phyloP scores from a whole-genome alignment of 1,284 basidiomycete species.

The Heterobasidion occidentale region DNA sequence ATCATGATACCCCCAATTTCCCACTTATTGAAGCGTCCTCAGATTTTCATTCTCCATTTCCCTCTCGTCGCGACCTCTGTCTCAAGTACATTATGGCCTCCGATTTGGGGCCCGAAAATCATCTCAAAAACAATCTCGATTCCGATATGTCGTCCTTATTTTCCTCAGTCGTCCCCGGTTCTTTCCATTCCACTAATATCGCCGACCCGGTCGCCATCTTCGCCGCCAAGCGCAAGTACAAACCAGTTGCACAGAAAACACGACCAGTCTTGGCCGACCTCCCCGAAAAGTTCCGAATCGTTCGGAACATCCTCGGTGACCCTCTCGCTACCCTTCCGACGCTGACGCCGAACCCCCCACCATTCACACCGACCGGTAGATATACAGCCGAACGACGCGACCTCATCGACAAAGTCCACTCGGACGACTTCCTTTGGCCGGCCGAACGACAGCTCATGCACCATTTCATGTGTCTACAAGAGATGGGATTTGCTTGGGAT shows the following conservation, averaged over 20 bases:
- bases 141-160: not conserved
- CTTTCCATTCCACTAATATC: not conserved
- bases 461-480: not conserved
- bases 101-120: no score
- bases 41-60: not conserved
- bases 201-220: not conserved
- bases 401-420: not conserved
- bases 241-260: not conserved
- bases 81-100: not conserved
- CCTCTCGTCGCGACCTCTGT: not conserved
- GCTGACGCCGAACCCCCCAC: not conserved
- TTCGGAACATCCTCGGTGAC: not conserved
- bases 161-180: not conserved
- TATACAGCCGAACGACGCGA: not conserved
- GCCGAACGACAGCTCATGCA: not conserved
- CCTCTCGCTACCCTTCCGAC: not conserved
- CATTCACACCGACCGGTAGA: not conserved
- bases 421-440: constrained; percentile 4
- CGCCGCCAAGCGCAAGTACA: not conserved
- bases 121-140: no score
- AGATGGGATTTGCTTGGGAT: not conserved
- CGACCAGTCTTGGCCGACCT: not conserved
- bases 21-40: not conserved
- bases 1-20: not conserved
- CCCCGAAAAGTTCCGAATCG: not conserved